These are phyloP conservation scores for Penicillium verhagenii DNA, from an alignment of 495 filamentous ascomycete genomes.

Conservation along the genomic window DNA sequence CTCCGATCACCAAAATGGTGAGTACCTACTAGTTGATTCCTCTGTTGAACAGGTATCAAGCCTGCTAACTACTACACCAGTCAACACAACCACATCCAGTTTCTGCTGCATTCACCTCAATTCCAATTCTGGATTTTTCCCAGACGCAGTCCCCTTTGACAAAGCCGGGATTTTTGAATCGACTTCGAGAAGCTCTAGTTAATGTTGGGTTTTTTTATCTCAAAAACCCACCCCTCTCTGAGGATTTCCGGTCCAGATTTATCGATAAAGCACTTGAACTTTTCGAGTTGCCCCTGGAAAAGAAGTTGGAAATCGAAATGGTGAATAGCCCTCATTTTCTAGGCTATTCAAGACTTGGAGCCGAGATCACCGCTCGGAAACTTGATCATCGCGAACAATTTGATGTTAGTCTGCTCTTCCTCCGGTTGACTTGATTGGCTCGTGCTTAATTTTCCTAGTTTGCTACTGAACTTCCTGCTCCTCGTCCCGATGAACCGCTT, in stretches of 20 bases:
- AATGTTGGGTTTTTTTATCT: slow-evolving; percentile 95
- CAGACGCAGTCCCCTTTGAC: slow-evolving; percentile 60
- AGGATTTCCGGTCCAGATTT: slow-evolving; percentile 64
- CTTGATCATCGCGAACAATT: slow-evolving; percentile 74
- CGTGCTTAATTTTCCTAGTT: slow-evolving; percentile 25
- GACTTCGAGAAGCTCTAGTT: slow-evolving; percentile 76
- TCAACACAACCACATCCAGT: slow-evolving; percentile 13
- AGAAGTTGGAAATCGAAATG: slow-evolving; percentile 89
- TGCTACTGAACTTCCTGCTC: slow-evolving; percentile 64
- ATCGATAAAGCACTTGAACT: slow-evolving; percentile 67
- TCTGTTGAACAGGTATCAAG: not conserved
- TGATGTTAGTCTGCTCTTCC: slow-evolving; percentile 61
- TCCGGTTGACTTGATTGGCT: not conserved
- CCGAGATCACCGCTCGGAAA: slow-evolving; percentile 46
- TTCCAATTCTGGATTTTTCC: slow-evolving; percentile 81
- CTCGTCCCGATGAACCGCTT: slow-evolving; percentile 59
- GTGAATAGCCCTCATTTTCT: slow-evolving; percentile 68
- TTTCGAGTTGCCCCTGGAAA: slow-evolving; percentile 78
- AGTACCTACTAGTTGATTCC: not conserved
- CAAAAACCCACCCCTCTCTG: slow-evolving; percentile 74
- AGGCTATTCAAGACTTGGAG: slow-evolving; percentile 51
- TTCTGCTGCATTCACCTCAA: slow-evolving; percentile 56
- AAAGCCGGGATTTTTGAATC: slow-evolving; percentile 69
- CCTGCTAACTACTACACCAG: not conserved
- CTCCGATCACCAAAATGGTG: slow-evolving; percentile 17